These are phyloP conservation scores for Cryptosporidium parvum DNA, from an alignment of 169 alveolate genomes.

Conservation along the genomic window DNA sequence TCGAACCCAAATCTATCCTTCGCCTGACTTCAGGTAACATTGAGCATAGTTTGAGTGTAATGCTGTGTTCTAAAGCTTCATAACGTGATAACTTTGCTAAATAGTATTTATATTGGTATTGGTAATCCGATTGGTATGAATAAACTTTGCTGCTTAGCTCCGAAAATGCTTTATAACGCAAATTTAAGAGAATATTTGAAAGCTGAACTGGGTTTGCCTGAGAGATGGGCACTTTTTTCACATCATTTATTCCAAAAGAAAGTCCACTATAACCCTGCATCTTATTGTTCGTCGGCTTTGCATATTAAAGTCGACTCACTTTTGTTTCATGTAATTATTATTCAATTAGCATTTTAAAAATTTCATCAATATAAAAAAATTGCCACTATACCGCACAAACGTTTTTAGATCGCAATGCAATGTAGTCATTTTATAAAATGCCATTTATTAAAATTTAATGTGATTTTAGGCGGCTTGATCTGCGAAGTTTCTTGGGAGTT, in stretches of 20 bases:
- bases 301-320: neutral
- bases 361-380: neutral
- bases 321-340: neutral
- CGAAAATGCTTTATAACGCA: conserved; percentile 35
- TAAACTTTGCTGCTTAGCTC: conserved; percentile 32
- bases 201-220: conserved; percentile 73
- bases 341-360: neutral
- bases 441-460: neutral
- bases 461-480: conserved; percentile 23
- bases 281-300: neutral
- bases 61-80: conserved; percentile 42
- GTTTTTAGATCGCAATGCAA: neutral
- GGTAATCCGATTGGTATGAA: conserved; percentile 47
- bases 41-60: conserved; percentile 23
- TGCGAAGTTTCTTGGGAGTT: neutral
- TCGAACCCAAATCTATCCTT: conserved; percentile 26
- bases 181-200: conserved; percentile 8
- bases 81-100: conserved; percentile 29
- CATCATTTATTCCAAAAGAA: conserved; percentile 14
- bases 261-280: conserved; percentile 44
- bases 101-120: conserved; percentile 58
- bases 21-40: conserved; percentile 40
- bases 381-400: neutral
- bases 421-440: neutral
- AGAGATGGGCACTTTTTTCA: conserved; percentile 18